Percentiles rank a stretch among this genome's conserved stretches.
Conservation (phyloP, 768 basidiomycete species). For the Mycena metata region DNA sequence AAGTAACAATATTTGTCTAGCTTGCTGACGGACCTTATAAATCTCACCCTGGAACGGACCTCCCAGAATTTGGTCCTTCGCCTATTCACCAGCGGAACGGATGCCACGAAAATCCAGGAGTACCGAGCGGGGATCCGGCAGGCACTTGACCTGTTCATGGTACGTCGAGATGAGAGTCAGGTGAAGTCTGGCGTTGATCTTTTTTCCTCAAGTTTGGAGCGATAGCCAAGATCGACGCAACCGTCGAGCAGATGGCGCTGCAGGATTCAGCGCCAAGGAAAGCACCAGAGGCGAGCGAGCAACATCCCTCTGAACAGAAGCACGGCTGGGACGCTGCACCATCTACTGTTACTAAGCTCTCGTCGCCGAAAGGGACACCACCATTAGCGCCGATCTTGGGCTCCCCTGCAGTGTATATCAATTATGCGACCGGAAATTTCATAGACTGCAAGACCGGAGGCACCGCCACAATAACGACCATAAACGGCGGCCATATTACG, state of each 20-base stretch:
- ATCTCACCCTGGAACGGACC: not conserved
- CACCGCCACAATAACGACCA: not conserved
- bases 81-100: not conserved
- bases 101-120: constrained; percentile 5
- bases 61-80: constrained; percentile 6
- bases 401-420: not conserved
- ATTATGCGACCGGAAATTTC: not conserved
- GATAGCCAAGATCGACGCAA: constrained; percentile 1
- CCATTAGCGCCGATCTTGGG: not conserved
- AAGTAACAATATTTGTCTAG: not conserved
- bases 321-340: no score
- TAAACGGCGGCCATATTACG: not conserved
- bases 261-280: not conserved
- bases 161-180: not conserved
- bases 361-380: not conserved
- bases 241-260: not conserved
- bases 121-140: constrained; percentile 8
- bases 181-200: not conserved
- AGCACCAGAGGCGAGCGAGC: no score
- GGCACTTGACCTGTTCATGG: constrained; percentile 8
- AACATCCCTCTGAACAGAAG: no score
- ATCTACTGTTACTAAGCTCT: no score
- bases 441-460: not conserved
- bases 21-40: not conserved
- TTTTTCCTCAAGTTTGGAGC: not conserved